Percentiles rank a stretch among this genome's conserved stretches.
Conservation (phyloP, 2,329 filamentous ascomycete species). For the Zymoseptoria pseudotritici region DNA sequence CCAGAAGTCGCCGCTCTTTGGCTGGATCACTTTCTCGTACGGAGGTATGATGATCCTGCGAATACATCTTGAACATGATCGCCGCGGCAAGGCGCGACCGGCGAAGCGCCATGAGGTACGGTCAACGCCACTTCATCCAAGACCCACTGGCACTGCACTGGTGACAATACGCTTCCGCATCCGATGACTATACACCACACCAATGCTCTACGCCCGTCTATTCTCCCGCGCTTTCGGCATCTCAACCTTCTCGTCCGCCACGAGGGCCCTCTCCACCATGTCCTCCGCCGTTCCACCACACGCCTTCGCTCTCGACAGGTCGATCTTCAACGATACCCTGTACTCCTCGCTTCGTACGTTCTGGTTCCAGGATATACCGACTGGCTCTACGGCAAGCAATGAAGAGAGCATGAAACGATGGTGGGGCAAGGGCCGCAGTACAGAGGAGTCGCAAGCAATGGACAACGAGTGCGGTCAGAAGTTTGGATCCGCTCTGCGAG, state of each 20-base stretch:
- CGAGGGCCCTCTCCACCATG: background rate
- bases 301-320: constrained; percentile 29
- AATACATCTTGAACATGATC: too few species aligned
- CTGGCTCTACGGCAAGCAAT: constrained; percentile 21
- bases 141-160: too few species aligned
- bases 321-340: constrained; percentile 34
- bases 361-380: constrained; percentile 34
- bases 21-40: too few species aligned
- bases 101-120: too few species aligned
- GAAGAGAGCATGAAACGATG: constrained; percentile 28
- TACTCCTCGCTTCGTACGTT: constrained; percentile 31
- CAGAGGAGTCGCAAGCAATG: constrained; percentile 30
- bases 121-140: too few species aligned
- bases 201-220: background rate
- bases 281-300: constrained; percentile 3
- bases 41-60: too few species aligned
- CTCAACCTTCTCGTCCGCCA: background rate
- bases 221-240: background rate
- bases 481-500: constrained; percentile 31
- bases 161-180: too few species aligned
- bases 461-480: constrained; percentile 31
- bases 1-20: too few species aligned
- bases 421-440: constrained; percentile 29
- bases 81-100: too few species aligned
- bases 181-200: too few species aligned